These are phyloP conservation scores for Pseudotsuga menziesii DNA, from an alignment of 75 land plant genomes.

Conservation along the genomic window DNA sequence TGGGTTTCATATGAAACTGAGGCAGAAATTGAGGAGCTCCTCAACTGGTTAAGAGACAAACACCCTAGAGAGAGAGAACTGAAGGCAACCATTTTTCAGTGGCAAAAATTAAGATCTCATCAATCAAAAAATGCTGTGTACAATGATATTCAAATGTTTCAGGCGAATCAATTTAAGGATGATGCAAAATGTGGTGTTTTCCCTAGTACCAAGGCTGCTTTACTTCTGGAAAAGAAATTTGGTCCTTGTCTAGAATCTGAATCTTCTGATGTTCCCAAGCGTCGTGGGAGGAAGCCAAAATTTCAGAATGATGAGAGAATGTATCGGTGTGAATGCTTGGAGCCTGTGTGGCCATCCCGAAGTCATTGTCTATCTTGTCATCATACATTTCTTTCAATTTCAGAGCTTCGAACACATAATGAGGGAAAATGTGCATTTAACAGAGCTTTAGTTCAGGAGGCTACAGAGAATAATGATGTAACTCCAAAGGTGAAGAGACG, in stretches of 20 bases:
- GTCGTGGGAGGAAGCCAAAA: conserved; percentile 30
- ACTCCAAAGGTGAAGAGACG: conserved; percentile 19
- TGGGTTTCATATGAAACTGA: conserved; percentile 61
- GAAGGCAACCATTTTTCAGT: conserved; percentile 51
- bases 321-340: conserved; percentile 82
- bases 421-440: conserved; percentile 36
- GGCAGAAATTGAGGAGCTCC: conserved; percentile 50
- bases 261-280: conserved; percentile 25
- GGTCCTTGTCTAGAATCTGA: conserved; percentile 44
- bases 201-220: conserved; percentile 49
- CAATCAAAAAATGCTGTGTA: conserved; percentile 2
- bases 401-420: conserved; percentile 61
- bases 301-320: conserved; percentile 32
- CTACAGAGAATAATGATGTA: conserved; percentile 16
- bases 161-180: background rate
- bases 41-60: conserved; percentile 47
- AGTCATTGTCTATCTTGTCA: conserved; percentile 81
- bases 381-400: conserved; percentile 38
- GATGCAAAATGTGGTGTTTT: conserved; percentile 3
- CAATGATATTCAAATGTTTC: conserved; percentile 7
- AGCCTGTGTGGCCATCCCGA: conserved; percentile 79
- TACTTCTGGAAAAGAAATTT: conserved; percentile 40
- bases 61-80: conserved; percentile 56
- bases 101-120: conserved; percentile 33
- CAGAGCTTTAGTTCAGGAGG: conserved; percentile 16